Evolutionary conservation across 176 grass and related monocot species (phyloP).

Genomic region (Triticum dicoccoides): DNA sequence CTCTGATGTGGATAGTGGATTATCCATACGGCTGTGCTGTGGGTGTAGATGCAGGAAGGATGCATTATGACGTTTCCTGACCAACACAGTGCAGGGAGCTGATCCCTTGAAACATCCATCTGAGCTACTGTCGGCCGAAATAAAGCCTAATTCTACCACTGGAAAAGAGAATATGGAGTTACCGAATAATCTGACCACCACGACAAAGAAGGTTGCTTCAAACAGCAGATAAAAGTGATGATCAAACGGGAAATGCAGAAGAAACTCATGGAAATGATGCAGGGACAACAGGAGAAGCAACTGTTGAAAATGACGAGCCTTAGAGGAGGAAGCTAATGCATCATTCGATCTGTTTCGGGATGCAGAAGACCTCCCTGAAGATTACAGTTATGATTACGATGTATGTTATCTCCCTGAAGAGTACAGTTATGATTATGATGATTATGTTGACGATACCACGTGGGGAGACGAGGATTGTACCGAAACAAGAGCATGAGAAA

Average conservation of each 20-base stretch:
- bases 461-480: slow-evolving; percentile 95
- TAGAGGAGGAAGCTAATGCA: slow-evolving; percentile 77
- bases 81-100: slow-evolving; percentile 21
- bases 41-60: not conserved
- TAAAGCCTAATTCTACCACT: slow-evolving; percentile 37
- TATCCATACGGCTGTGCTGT: not conserved
- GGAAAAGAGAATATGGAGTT: slow-evolving; percentile 35
- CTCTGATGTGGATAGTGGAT: not conserved
- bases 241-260: slow-evolving; percentile 48
- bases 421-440: slow-evolving; percentile 54
- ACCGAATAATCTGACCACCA: slow-evolving; percentile 19
- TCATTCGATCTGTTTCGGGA: slow-evolving; percentile 84
- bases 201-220: slow-evolving; percentile 66
- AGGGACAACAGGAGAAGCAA: slow-evolving; percentile 18
- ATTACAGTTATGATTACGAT: slow-evolving; percentile 53
- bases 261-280: slow-evolving; percentile 31
- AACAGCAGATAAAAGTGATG: slow-evolving; percentile 45
- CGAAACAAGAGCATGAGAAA: slow-evolving; percentile 71
- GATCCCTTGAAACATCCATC: slow-evolving; percentile 31
- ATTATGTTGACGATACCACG: slow-evolving; percentile 40
- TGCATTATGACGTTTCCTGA: slow-evolving; percentile 24
- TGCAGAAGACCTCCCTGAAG: slow-evolving; percentile 37
- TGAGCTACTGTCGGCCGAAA: slow-evolving; percentile 25
- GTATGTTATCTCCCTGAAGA: slow-evolving; percentile 54
- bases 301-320: slow-evolving; percentile 60